Base-by-base conservation (phyloP, 148 eudicot species). In the Silene uniflora region DNA sequence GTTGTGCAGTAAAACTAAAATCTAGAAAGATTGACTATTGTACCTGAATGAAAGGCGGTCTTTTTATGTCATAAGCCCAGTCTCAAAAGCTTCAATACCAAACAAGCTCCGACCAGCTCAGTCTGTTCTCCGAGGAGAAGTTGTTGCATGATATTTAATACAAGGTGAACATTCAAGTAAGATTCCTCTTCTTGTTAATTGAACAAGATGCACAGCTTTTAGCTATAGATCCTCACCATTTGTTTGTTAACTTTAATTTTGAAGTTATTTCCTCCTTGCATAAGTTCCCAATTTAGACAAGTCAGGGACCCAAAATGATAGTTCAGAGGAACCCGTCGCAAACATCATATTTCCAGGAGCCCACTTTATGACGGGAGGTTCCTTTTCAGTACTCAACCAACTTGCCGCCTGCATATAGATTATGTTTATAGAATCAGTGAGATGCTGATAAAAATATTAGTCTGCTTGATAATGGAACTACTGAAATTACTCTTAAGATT, bases 261-360 rank as follows among this genome's bases (percentile, higher is more conserved):
- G 25, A 32, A 32, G 35, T 87, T 87, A 91, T 80, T 91, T 96
- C 75, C 98, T 87, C 78, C 94, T 93, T 7, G 83, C 93, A 75
- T 91, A 92, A 67, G 90, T 86, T 68, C 89, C 97, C 71, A 92
- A 73, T 83, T 96, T 96, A 29, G 99, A 95, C 83, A 95, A 89
- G 86, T 95, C 99, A 6, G 99, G 99, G 73, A 95, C 80, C 97
- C 97, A 92, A 85, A 95, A 95, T 2, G 99, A 95, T 56, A 95
- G 74, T 75, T 95, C 97, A 17, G 99, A 88, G 72, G 99, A 95
- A 64, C 99, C 99, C 10, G 99, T 95, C 62, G 90, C 97, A 74
- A 95, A 95, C 97, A 92, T 95, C 73, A 87, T 84, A 76, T 87
- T 91, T 83, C 98, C 97, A 8, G 97, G 92, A 46, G 97, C 92